Evolutionary conservation across 768 basidiomycete species (phyloP).

Genomic region (Boletus pseudopeckii): DNA sequence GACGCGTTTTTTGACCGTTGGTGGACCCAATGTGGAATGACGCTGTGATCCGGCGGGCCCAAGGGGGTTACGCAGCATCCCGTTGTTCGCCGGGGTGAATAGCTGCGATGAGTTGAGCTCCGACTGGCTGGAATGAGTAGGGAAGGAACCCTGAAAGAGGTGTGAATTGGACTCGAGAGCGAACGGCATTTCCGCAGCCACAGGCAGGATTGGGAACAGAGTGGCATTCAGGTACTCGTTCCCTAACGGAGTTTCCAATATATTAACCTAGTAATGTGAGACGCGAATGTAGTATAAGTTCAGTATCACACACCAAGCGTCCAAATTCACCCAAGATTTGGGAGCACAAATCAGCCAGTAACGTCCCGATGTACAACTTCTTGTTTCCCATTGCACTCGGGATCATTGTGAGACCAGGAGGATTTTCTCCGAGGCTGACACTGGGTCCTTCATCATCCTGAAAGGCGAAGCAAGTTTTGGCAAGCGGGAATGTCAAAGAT

Average conservation of each 20-base stretch:
- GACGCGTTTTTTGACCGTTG: conserved; percentile 53
- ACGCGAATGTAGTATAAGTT: neutral
- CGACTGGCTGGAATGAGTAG: conserved; percentile 53
- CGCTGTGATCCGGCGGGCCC: conserved; percentile 41
- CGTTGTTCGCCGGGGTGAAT: conserved; percentile 26
- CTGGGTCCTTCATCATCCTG: conserved; percentile 58
- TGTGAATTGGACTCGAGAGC: conserved; percentile 47
- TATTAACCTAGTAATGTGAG: conserved; percentile 54
- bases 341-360: conserved; percentile 87
- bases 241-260: conserved; percentile 77
- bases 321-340: conserved; percentile 85
- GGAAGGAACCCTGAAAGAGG: conserved; percentile 42
- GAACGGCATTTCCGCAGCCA: conserved; percentile 56
- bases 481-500: conserved; percentile 69
- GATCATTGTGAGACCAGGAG: conserved; percentile 70
- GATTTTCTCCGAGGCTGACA: conserved; percentile 51
- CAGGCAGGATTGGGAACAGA: conserved; percentile 60
- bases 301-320: conserved; percentile 58
- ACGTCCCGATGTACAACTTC: conserved; percentile 80
- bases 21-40: conserved; percentile 47
- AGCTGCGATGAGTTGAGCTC: conserved; percentile 39
- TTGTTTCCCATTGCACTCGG: conserved; percentile 87
- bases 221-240: conserved; percentile 80
- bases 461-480: conserved; percentile 82
- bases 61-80: conserved; percentile 52